These are phyloP conservation scores for Wickerhamomyces sydowiorum DNA, from an alignment of 805 yeast species.

Conservation along the genomic window DNA sequence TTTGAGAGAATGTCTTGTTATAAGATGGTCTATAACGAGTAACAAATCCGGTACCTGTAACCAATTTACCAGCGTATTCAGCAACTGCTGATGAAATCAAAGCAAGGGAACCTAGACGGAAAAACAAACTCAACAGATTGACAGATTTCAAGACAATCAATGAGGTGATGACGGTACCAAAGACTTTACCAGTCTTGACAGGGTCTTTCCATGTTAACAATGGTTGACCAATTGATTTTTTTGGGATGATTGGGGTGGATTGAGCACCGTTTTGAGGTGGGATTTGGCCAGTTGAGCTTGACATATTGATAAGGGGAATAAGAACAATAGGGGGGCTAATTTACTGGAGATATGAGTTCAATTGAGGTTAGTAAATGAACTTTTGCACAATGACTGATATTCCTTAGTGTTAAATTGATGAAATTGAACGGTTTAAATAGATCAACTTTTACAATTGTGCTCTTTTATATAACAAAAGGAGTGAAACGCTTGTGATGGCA, in stretches of 20 bases:
- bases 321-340: too few relatives aligned
- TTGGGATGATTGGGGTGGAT: constrained; percentile 1
- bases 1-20: constrained; percentile 30
- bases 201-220: constrained; percentile 77
- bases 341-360: too few relatives aligned
- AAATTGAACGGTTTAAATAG: too few relatives aligned
- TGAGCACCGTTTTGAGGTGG: background rate
- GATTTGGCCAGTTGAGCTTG: background rate
- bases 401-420: too few relatives aligned
- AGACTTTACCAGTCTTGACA: constrained; percentile 65
- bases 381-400: too few relatives aligned
- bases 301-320: background rate
- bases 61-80: constrained; percentile 68
- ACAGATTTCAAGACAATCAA: constrained; percentile 56
- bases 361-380: too few relatives aligned
- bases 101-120: constrained; percentile 54
- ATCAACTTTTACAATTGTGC: too few relatives aligned
- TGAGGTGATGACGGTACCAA: constrained; percentile 54
- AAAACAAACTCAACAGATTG: constrained; percentile 54
- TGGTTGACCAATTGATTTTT: constrained; percentile 14
- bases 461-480: too few relatives aligned
- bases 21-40: constrained; percentile 68
- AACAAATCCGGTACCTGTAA: constrained; percentile 76
- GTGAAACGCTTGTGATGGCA: background rate
- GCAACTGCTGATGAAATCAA: constrained; percentile 62